Evolutionary conservation across 345 rosid genomes (phyloP).

Genomic region (Dipteronia sinensis): DNA sequence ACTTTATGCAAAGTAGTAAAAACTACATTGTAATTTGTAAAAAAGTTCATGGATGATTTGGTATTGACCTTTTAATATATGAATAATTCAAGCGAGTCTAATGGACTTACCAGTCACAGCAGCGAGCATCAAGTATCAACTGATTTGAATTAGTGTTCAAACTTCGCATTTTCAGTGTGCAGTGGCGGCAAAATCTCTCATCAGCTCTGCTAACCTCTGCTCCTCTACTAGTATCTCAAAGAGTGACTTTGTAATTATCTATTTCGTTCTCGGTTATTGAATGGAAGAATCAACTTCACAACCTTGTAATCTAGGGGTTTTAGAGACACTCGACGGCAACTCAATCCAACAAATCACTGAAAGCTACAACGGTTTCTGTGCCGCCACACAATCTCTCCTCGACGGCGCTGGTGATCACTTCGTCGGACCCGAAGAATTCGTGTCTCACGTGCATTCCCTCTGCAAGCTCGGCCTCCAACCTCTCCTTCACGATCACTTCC

Average conservation of each 20-base stretch:
- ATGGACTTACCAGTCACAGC: no score
- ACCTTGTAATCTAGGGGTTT: conserved; percentile 46
- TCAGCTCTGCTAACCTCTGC: background rate
- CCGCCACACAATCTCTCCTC: conserved; percentile 59
- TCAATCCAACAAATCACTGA: conserved; percentile 56
- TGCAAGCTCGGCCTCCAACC: conserved; percentile 71
- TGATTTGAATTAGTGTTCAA: background rate
- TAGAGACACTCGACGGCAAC: conserved; percentile 51
- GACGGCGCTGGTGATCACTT: conserved; percentile 44
- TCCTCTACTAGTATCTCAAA: background rate
- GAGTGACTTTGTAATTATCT: background rate
- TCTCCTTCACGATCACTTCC: conserved; percentile 75
- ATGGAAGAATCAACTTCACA: conserved; percentile 51
- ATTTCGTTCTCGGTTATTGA: background rate
- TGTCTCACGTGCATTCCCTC: conserved; percentile 55
- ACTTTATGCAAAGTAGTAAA: no score
- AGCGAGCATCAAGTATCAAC: background rate
- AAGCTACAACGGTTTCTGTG: conserved; percentile 61
- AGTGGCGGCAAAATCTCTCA: conserved; percentile 16
- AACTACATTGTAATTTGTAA: no score
- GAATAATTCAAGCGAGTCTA: no score
- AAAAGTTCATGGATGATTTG: no score
- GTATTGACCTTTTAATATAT: no score
- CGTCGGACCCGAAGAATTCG: conserved; percentile 47
- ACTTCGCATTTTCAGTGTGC: background rate